Percentiles rank a stretch among this genome's conserved stretches.
Conservation (phyloP, 2,329 filamentous ascomycete species). For the Chalaropsis ovoidea region DNA sequence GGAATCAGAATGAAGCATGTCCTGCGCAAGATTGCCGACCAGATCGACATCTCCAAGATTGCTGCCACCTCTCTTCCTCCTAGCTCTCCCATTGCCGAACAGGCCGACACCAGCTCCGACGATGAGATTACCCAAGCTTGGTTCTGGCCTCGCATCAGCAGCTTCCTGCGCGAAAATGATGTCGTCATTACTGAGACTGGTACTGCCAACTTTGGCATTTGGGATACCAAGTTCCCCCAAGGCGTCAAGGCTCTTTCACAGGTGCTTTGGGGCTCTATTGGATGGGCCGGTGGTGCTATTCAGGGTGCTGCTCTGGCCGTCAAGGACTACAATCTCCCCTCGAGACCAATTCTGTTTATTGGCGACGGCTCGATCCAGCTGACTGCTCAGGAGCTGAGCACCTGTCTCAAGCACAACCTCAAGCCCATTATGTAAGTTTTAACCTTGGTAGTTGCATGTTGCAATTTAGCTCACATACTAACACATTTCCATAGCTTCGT, state of each 20-base stretch:
- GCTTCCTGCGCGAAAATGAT: slow-evolving; percentile 62
- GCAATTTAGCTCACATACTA: slow-evolving; percentile 22
- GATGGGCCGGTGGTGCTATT: slow-evolving; percentile 49
- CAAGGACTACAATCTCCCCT: slow-evolving; percentile 49
- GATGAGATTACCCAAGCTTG: slow-evolving; percentile 55
- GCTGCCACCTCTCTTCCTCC: slow-evolving; percentile 37
- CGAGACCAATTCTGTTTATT: slow-evolving; percentile 73
- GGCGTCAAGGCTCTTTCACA: slow-evolving; percentile 74
- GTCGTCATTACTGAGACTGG: slow-evolving; percentile 80
- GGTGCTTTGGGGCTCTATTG: slow-evolving; percentile 60
- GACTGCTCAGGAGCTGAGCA: slow-evolving; percentile 73
- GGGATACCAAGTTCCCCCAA: slow-evolving; percentile 69
- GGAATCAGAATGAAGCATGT: slow-evolving; percentile 69
- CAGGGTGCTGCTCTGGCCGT: slow-evolving; percentile 63
- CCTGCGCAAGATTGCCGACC: slow-evolving; percentile 56
- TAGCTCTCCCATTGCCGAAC: slow-evolving; percentile 32
- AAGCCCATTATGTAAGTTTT: slow-evolving; percentile 61
- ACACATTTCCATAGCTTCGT: slow-evolving; percentile 49
- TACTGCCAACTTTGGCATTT: slow-evolving; percentile 79
- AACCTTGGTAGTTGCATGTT: not conserved
- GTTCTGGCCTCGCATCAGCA: slow-evolving; percentile 67
- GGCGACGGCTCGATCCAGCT: slow-evolving; percentile 82
- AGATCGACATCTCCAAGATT: slow-evolving; percentile 48
- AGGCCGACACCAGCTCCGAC: slow-evolving; percentile 38
- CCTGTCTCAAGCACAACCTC: slow-evolving; percentile 66